phyloP scores from a whole-genome alignment of 805 yeast genomes.

The Saccharomycopsis fermentans region DNA sequence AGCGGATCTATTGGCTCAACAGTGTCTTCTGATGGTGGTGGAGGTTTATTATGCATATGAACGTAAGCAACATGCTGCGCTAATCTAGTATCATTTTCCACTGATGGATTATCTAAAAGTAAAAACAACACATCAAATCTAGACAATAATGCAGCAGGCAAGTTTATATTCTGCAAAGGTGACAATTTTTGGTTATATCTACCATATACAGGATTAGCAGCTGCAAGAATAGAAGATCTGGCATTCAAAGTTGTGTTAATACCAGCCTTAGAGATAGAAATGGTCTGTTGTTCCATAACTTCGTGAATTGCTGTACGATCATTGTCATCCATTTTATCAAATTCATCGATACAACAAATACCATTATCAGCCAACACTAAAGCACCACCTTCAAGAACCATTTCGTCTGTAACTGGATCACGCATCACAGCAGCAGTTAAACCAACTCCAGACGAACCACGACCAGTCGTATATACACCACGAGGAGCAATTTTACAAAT shows the following conservation, averaged over 20 bases:
- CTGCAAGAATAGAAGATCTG: conserved; percentile 89
- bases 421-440: conserved; percentile 97
- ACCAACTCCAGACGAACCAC: conserved; percentile 98
- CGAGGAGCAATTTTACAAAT: conserved; percentile 90
- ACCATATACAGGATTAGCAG: conserved; percentile 97
- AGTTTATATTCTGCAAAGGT: conserved; percentile 89
- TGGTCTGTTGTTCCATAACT: conserved; percentile 99
- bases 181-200: conserved; percentile 84
- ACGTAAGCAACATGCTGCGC: conserved; percentile 94
- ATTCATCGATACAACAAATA: conserved; percentile 97
- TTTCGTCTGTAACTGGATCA: conserved; percentile 98
- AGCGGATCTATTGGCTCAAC: conserved; percentile 69
- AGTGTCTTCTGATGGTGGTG: conserved; percentile 35
- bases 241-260: conserved; percentile 94
- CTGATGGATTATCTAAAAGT: conserved; percentile 73
- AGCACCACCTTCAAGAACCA: conserved; percentile 98
- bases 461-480: conserved; percentile 95
- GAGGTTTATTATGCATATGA: conserved; percentile 87
- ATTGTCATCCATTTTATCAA: conserved; percentile 95
- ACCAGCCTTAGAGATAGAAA: conserved; percentile 95
- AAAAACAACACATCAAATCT: conserved; percentile 88
- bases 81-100: conserved; percentile 71
- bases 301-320: conserved; percentile 98
- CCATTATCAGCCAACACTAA: conserved; percentile 95
- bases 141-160: conserved; percentile 92